Percentiles rank a stretch among this genome's conserved stretches.
These are phyloP conservation scores for Rhynchospora breviuscula DNA, from an alignment of 176 grass and related monocot genomes.

Conservation along the genomic window DNA sequence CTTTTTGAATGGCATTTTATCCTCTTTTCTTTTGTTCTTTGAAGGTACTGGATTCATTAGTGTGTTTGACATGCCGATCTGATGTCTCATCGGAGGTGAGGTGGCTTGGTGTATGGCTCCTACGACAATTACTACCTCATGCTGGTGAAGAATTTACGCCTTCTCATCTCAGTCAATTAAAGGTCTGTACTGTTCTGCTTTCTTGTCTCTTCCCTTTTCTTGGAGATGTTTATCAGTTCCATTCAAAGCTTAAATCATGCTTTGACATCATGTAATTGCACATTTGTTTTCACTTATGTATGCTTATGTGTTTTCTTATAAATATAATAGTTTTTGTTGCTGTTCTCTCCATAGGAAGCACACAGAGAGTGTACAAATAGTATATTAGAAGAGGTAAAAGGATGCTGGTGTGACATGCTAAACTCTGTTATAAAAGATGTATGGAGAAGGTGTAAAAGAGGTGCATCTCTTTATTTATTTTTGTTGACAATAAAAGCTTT, in stretches of 20 bases:
- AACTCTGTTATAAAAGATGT: conserved; percentile 68
- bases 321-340: neutral
- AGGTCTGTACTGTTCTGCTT: conserved; percentile 31
- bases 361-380: conserved; percentile 54
- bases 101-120: conserved; percentile 90
- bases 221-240: neutral
- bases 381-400: conserved; percentile 64
- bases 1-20: conserved; percentile 11
- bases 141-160: conserved; percentile 76
- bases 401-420: conserved; percentile 82
- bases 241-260: neutral
- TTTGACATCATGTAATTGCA: neutral
- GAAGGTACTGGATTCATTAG: conserved; percentile 93
- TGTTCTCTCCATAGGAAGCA: conserved; percentile 50
- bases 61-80: conserved; percentile 75
- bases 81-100: conserved; percentile 75
- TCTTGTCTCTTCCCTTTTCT: neutral
- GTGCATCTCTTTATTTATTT: conserved; percentile 30
- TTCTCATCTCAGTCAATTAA: conserved; percentile 60
- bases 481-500: neutral
- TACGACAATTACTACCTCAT: conserved; percentile 87
- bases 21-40: conserved; percentile 29
- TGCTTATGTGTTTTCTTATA: neutral
- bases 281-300: neutral
- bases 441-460: conserved; percentile 93